Evolutionary conservation across 2,329 filamentous ascomycete genomes (phyloP), one percentile per base, ranked within the genome.

Genomic region (Ascosphaera apis): DNA sequence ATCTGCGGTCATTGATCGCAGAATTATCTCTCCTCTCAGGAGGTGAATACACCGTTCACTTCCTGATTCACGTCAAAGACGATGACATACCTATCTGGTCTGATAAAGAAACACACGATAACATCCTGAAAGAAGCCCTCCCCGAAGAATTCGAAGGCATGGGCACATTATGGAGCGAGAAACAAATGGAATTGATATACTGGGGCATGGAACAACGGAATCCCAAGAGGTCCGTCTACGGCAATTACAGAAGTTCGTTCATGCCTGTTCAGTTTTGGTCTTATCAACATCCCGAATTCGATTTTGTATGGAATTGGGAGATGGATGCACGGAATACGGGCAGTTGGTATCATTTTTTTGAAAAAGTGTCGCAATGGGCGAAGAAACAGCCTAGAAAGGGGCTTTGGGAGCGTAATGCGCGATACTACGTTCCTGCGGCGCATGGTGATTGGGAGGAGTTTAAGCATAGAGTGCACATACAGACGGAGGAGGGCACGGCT

Each of bases 201-300:
- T 78, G 88, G 36, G 81, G 78, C 34, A 73, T 92, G 17, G 75
- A 81, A 48, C 81, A 91, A 42, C 65, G 66, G 39, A 68, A 77
- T 35, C 65, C 91, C 38, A 8, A 13, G 9, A 8, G 25, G 9
- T 78, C 80, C 1, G 72, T 92, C 1, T 84, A 95, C 52, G 84
- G 84, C 13, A 82, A 91, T 6, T 95, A 95, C 57, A 77, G 88
- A 36, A 84, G 81, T 37, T 70, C 88, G 7, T 82, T 83, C 47
- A 91, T 95, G 81, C 82, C 84, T 0, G 74, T 95, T 61, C 84
- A 93, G 49, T 79, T 86, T 54, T 95, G 95, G 52, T 80, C 84
- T 4, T 73, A 84, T 48, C 68, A 72, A 47, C 83, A 92, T 53
- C 78, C 80, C 1, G 83, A 91, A 52, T 92, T 84, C 49, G 81